Evolutionary conservation across 495 filamentous ascomycete species (phyloP), one percentile per base, ranked within the genome.

Genomic region (Daldinia decipiens): DNA sequence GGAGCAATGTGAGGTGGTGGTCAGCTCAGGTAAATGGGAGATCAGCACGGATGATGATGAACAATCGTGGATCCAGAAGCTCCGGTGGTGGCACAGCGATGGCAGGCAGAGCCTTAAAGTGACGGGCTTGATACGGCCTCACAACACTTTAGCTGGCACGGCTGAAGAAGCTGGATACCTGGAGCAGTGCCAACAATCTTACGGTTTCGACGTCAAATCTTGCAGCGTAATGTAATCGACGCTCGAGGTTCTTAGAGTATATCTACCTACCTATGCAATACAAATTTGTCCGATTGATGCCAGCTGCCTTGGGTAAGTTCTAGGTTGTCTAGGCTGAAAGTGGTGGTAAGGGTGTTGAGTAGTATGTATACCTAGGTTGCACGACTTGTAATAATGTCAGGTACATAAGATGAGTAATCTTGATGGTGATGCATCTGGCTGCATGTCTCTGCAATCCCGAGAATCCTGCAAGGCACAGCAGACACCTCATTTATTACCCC

Each of bases 51-150:
- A 92, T 31, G 90, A 94, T 27, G 84, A 87, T 11, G 84, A 91
- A 71, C 85, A 84, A 0, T 85, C 86, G n/a, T 81, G 87, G 73
- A 73, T 91, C 19, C 95, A 96, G 78, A 84, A 87, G 52, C 81
- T 99, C 27, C 85, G 85, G 69, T 99, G 95, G 95, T 97, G 92
- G 93, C 93, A 98, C 79, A 89, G 86, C 4, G 89, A 89, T 51
- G 96, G 95, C 0, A 85, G 93, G 65, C 95, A 98, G 79, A 86
- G 83, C 26, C 84, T 98, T 69, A 92, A 85, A 68, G 84, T 98
- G 19, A 89, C 87, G 59, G 95, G 95, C 0, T 81, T 94, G 13
- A 87, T 90, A 47, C 78, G 76, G 65, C 80, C 78, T 40, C 74
- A 82, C 32, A 84, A 83, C 53, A 65, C 54, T 21, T 65, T 75